Evolutionary conservation across 345 rosid species (phyloP), one percentile per base, ranked within the genome.

Genomic region (Populus tremula): DNA sequence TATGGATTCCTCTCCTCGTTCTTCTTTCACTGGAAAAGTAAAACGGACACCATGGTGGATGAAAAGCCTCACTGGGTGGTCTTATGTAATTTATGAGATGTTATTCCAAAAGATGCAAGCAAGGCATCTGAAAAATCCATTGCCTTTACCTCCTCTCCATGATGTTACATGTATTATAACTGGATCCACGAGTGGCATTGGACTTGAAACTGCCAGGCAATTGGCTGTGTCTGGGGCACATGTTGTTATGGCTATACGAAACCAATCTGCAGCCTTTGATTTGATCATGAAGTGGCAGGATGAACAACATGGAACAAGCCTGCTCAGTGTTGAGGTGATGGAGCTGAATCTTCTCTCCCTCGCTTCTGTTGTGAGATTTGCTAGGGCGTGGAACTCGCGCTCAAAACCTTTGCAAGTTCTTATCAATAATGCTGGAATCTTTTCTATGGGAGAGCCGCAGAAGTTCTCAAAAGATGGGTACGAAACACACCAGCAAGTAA

Each of bases 231-330:
- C 76, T 4, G 76, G 76, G 36, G 81, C 81, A 25, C 76, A 65
- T 65, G 81, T 78, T 9, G 54, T 71, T 39, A 71, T 78, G 76
- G 76, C 81, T 7, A 72, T 78, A 12, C 66, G 81, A 41, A 78
- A 72, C 61, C 45, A 33, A 35, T 27, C 56, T 36, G 64, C 54
- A 49, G 81, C 76, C 25, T 21, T 16, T 53, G 76, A 71, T n/a
- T 78, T 78, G 53, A 65, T 78, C 39, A 50, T 71, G 62, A 71
- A 72, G 27, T 71, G 81, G 81, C 67, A 78, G 76, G 45, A 29
- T 45, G 80, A 70, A 45, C 45, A 36, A 69, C 7, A 25, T 61
- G 75, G 62, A 29, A 21, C 43, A 63, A 41, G 47, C 8, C 31
- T 31, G 23, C 80, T 67, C 36, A 49, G 12, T 53, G 20, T 76